Percentiles rank a stretch among this genome's conserved stretches.
These are phyloP conservation scores for Clohesyomyces aquaticus DNA, from an alignment of 495 filamentous ascomycete genomes.

Conservation along the genomic window DNA sequence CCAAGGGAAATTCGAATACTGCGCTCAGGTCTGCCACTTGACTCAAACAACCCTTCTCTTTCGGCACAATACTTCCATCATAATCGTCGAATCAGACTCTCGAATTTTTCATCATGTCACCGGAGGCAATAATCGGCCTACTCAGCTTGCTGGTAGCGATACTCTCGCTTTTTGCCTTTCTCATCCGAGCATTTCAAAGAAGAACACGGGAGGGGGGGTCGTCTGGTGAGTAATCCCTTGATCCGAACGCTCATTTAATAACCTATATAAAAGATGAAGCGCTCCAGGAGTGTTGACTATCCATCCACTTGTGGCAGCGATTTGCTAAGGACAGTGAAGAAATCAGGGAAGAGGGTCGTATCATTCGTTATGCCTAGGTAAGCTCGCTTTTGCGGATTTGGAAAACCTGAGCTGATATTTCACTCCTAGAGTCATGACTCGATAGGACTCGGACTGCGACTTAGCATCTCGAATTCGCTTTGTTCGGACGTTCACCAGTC, in stretches of 20 bases:
- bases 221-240: not conserved
- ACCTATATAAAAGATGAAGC: not conserved
- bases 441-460: not conserved
- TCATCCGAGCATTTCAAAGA: not conserved
- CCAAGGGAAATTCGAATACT: not conserved
- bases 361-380: not conserved
- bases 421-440: not conserved
- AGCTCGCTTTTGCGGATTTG: not conserved
- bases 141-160: not conserved
- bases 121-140: not conserved
- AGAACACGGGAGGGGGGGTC: not conserved
- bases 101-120: not conserved
- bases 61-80: too few relatives aligned
- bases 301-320: not conserved
- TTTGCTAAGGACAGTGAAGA: not conserved
- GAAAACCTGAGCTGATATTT: not conserved
- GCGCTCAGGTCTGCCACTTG: not conserved
- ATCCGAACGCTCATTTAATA: not conserved
- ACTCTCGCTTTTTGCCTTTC: not conserved
- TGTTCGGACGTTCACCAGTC: too few relatives aligned
- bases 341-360: not conserved
- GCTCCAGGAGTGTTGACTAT: not conserved
- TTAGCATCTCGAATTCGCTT: too few relatives aligned
- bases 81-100: too few relatives aligned
- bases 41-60: too few relatives aligned